Conservation (phyloP, 495 filamentous ascomycete genomes). For the Aspergillus ostianus region DNA sequence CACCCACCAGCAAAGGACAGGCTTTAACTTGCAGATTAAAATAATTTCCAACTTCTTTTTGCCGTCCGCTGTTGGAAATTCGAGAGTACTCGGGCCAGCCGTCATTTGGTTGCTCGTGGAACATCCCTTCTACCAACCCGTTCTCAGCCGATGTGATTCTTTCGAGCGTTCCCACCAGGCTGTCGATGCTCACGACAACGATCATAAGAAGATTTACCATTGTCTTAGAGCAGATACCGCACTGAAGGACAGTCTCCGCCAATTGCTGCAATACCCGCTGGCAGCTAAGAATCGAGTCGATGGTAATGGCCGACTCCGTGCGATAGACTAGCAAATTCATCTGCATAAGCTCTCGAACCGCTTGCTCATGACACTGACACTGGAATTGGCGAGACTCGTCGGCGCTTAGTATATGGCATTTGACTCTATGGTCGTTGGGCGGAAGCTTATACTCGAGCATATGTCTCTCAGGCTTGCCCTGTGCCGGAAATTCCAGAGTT, state of each 20-base stretch:
- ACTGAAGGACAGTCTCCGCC: constrained; percentile 32
- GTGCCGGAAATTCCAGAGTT: constrained; percentile 1
- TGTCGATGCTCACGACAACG: constrained; percentile 35
- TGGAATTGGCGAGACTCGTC: constrained; percentile 7
- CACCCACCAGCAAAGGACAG: constrained; percentile 32
- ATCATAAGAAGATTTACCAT: constrained; percentile 34
- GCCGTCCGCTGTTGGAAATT: constrained; percentile 6
- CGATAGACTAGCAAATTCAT: constrained; percentile 21
- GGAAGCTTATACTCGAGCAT: constrained; percentile 6
- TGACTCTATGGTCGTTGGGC: neutral
- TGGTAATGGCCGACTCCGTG: constrained; percentile 18
- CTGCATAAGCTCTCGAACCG: constrained; percentile 20
- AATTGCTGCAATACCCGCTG: constrained; percentile 31
- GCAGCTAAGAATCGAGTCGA: constrained; percentile 32
- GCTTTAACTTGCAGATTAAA: constrained; percentile 27
- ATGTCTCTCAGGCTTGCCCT: constrained; percentile 1
- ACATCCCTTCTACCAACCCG: constrained; percentile 17
- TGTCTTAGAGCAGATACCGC: constrained; percentile 29
- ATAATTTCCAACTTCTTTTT: constrained; percentile 9
- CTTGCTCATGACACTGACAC: constrained; percentile 24
- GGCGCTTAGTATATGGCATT: neutral
- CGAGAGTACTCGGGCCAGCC: constrained; percentile 5
- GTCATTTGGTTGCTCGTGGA: constrained; percentile 14
- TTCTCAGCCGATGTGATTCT: constrained; percentile 17
- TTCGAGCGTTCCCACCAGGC: constrained; percentile 32